A percentile compares a stretch with the other conserved stretches of the same genome.
These are phyloP conservation scores for Mariannaea elegans DNA, from an alignment of 2,329 filamentous ascomycete species.

Conservation along the genomic window DNA sequence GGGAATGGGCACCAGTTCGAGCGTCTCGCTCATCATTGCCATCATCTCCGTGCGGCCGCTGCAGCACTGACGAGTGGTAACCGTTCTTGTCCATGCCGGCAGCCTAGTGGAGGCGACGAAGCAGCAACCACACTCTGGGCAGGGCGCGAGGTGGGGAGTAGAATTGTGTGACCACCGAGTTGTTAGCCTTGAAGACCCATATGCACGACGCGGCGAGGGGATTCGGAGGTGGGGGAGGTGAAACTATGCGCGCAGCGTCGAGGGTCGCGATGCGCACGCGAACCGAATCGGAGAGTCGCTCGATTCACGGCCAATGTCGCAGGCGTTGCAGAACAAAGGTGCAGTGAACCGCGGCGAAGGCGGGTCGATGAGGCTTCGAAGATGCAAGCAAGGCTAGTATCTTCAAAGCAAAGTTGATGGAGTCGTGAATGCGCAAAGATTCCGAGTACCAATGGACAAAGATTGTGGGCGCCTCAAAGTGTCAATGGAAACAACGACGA, in stretches of 20 bases:
- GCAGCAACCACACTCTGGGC: conserved; percentile 11
- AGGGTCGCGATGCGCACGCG: conserved; percentile 40
- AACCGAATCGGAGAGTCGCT: conserved; percentile 27
- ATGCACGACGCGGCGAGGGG: conserved; percentile 37
- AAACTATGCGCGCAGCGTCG: conserved; percentile 29
- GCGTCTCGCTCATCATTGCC: conserved; percentile 49
- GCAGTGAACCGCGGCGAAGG: conserved; percentile 29
- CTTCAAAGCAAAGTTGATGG: not conserved
- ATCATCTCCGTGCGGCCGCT: conserved; percentile 52
- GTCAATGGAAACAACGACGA: not conserved
- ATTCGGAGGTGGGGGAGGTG: conserved; percentile 27
- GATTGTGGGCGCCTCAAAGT: not conserved
- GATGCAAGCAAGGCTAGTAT: not conserved
- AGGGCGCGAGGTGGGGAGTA: conserved; percentile 27
- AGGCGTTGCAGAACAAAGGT: conserved; percentile 24
- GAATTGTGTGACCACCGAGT: conserved; percentile 27
- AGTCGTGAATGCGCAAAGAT: conserved; percentile 6
- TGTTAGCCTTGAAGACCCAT: conserved; percentile 38
- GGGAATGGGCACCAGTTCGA: conserved; percentile 44
- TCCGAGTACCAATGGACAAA: not conserved
- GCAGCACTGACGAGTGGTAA: conserved; percentile 61
- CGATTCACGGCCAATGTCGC: conserved; percentile 32
- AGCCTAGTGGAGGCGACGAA: conserved; percentile 23
- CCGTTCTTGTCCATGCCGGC: conserved; percentile 54
- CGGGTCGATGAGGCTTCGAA: conserved; percentile 1